phyloP scores from a whole-genome alignment of 768 basidiomycete genomes.

The Mycena vitilis region DNA sequence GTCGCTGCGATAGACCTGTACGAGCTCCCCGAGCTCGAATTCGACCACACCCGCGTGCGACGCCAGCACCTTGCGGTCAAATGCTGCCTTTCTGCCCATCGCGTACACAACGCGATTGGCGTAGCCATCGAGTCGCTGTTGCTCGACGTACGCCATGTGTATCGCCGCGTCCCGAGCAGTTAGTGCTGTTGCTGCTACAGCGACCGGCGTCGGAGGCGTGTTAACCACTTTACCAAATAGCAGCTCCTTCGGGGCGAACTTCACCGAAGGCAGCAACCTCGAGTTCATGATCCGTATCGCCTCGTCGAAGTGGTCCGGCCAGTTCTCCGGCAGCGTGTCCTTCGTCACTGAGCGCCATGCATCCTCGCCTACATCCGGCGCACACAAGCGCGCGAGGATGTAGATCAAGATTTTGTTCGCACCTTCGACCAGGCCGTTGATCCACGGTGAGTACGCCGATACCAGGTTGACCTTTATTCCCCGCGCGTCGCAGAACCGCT shows the following conservation, averaged over 20 bases:
- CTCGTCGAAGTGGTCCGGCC: slow-evolving; percentile 39
- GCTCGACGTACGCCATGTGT: slow-evolving; percentile 45
- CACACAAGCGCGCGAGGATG: slow-evolving; percentile 36
- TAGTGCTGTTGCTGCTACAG: neutral
- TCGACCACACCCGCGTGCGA: slow-evolving; percentile 33
- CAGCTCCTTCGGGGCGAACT: slow-evolving; percentile 42
- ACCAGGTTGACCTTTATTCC: slow-evolving; percentile 27
- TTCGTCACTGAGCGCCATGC: slow-evolving; percentile 15
- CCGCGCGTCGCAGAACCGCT: slow-evolving; percentile 28
- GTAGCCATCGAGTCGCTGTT: slow-evolving; percentile 47
- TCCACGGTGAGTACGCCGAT: slow-evolving; percentile 43
- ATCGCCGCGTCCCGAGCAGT: slow-evolving; percentile 16
- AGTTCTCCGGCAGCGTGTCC: slow-evolving; percentile 35
- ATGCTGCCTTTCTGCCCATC: slow-evolving; percentile 39
- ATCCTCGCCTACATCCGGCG: slow-evolving; percentile 37
- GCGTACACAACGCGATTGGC: slow-evolving; percentile 39
- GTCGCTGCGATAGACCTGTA: slow-evolving; percentile 44
- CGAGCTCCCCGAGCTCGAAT: slow-evolving; percentile 43
- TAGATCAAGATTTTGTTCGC: slow-evolving; percentile 39
- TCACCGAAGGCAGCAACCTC: slow-evolving; percentile 40
- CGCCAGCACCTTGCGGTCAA: slow-evolving; percentile 40
- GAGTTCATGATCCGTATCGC: slow-evolving; percentile 38
- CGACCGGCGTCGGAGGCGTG: slow-evolving; percentile 35
- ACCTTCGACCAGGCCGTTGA: slow-evolving; percentile 43
- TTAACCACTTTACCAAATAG: slow-evolving; percentile 46